Base-by-base conservation (phyloP, 208 protist genomes). In the Tritrichomonas musculus region DNA sequence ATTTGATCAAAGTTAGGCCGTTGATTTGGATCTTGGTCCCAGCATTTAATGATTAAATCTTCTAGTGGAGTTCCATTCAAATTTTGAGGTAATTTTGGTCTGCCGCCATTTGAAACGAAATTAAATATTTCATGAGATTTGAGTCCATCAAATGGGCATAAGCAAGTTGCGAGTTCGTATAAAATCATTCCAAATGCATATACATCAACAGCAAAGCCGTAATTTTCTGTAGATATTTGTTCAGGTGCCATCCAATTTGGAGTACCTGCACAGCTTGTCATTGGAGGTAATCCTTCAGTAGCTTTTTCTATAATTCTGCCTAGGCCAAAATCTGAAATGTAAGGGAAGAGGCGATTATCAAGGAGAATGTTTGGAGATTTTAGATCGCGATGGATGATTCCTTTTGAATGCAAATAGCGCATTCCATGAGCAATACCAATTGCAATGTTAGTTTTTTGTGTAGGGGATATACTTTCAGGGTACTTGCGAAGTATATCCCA, bases 371-470 rank as follows among this genome's bases (percentile, higher is more conserved):
- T 88, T 17, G 77, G 77, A 27, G 77, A 88, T 88, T 88, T 88
- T 30, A 88, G 17, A 20, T 88, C 77, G 33, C 77, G 8, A 88
- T 88, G 77, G 13, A 88, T 88, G 30, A 88, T 88, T 11, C 47
- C 47, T n/a, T 88, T 53, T 1, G 41, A 17, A 49, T 88, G 77
- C 0, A 88, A n/a, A n/a, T 88, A 53, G 8, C 47, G 53, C 77
- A 88, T 88, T 0, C 41, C 77, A 49, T 88, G 77, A 11, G 77
- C 77, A 36, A 88, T 57, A 30, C 77, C 77, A 27, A 88, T n/a
- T 20, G 77, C 77, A 49, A 88, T 88, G 44, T 88, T 88, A 33
- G 77, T 88, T 88, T 88, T 88, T 36, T 88, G 77, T 53, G 77
- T 88, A 57, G 41, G 17, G 5, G 33, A 44, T 20, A 88, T 60